A percentile compares a stretch with the other conserved stretches of the same genome.
These are phyloP conservation scores for Oxytropis ochrocephala DNA, from an alignment of 306 rosid genomes.

Conservation along the genomic window DNA sequence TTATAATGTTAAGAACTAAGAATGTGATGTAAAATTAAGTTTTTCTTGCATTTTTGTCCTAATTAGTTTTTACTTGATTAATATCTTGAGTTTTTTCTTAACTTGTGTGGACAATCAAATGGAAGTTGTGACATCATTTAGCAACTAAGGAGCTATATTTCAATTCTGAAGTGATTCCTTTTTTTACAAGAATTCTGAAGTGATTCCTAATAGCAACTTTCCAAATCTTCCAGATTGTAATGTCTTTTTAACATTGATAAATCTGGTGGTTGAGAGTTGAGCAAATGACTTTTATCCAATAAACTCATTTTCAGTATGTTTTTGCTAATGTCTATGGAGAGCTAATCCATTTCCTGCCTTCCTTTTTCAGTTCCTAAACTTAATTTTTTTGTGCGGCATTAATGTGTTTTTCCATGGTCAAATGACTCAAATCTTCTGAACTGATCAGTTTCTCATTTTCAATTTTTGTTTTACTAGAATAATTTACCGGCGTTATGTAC, in stretches of 20 bases:
- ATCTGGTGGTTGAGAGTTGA: background rate
- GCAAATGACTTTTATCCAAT: background rate
- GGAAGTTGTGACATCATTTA: background rate
- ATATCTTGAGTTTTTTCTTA: background rate
- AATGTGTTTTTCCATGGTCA: background rate
- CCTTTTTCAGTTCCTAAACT: too few species aligned
- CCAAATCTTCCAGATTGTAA: too few species aligned
- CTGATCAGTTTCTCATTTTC: too few species aligned
- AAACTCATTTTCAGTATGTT: background rate
- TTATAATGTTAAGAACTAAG: background rate
- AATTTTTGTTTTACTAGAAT: too few species aligned
- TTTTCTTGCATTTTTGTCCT: constrained; percentile 5
- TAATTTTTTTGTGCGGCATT: too few species aligned
- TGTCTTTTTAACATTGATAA: background rate
- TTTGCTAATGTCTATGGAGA: background rate
- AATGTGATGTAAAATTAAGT: background rate
- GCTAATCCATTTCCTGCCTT: background rate
- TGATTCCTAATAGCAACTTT: background rate
- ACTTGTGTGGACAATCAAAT: constrained; percentile 4
- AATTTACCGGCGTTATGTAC: too few species aligned
- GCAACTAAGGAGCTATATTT: background rate
- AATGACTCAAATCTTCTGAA: too few species aligned
- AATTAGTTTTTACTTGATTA: background rate
- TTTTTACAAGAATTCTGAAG: too few species aligned
- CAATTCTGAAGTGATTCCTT: background rate